Evolutionary conservation across 129 eudicot genomes (phyloP), one percentile per base, ranked within the genome.

Genomic region (Tagetes erecta): DNA sequence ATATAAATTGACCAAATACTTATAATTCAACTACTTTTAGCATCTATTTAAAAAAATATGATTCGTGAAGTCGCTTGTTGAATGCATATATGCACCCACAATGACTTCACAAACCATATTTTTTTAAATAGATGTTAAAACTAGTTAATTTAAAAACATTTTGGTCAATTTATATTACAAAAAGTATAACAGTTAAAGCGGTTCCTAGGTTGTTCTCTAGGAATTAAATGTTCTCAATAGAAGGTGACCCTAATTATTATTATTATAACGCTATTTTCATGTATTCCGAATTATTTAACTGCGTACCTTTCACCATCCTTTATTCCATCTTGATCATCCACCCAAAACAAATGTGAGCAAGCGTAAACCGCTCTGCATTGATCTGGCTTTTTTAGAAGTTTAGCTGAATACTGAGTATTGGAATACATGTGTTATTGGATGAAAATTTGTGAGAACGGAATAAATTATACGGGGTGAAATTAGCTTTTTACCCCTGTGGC

Each of bases 301-400:
- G 34, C 13, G 2, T 10, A 88, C 97, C 99, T 91, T 81, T 94
- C 99, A 62, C 99, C 99, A 82, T 94, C 99, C 81, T 94, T 94
- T 71, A 88, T 85, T 68, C 97, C 99, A 78, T 91, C 96, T 14
- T 83, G 99, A 78, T 94, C 96, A 71, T 94, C 99, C 50, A 86
- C 91, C 99, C 99, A 94, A 83, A 94, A 94, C 68, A 94, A 92
- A 88, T 94, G 99, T 11, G 99, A 91, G 71, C 99, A 94, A 4
- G 97, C 99, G 68, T 94, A 91, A 64, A 94, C 99, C 35, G 99
- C 99, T 86, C 99, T 85, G 72, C 99, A 94, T 76, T 94, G 99
- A 79, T 94, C 99, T 7, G 99, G 91, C 83, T 94, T 94, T 84
- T 91, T 94, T 59, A 94, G 57, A 73, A 94, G 99, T 80, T 94